Base-by-base conservation (phyloP, 2,329 filamentous ascomycete genomes). In the Purpureocillium takamizusanense region DNA sequence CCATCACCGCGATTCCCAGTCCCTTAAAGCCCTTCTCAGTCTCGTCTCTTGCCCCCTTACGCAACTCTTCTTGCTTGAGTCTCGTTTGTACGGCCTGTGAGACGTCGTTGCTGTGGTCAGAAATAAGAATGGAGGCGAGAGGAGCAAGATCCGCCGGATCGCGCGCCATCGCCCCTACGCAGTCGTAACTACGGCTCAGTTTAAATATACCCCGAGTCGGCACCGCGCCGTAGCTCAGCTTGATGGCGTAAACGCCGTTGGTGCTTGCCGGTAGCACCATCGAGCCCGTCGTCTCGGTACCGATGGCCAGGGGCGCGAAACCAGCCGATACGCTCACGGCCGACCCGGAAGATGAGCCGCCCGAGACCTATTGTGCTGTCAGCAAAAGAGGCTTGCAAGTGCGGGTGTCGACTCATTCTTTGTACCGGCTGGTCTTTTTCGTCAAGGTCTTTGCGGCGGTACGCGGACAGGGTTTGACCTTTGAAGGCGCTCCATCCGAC, bases 341-440 rank as follows among this genome's bases (percentile, higher is more conserved):
- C n/a, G 59, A 58, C 15, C 59, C 57, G 2, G 51, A 42, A 2
- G 57, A 60, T 1, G 53, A 61, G 23, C 57, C 58, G 1, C 53
- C 53, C 1, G 57, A n/a, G n/a, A n/a, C n/a, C n/a, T n/a, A n/a
- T n/a, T n/a, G n/a, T n/a, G n/a, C n/a, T n/a, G n/a, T n/a, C n/a
- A n/a, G n/a, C n/a, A n/a, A n/a, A n/a, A n/a, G 56, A 2, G 46
- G 42, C 50, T 60, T 15, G 31, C 3, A 8, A 7, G 23, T 30
- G n/a, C 15, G 14, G 16, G 8, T 11, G n/a, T n/a, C n/a, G n/a
- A n/a, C n/a, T n/a, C 33, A 16, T 49, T 44, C 27, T 48, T 38
- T 33, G n/a, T n/a, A n/a, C n/a, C n/a, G n/a, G n/a, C n/a, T n/a
- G n/a, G n/a, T n/a, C n/a, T n/a, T n/a, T n/a, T n/a, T n/a, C n/a